phyloP scores from a whole-genome alignment of 352 stramenopile genomes.

The Globisporangium nagaii region DNA sequence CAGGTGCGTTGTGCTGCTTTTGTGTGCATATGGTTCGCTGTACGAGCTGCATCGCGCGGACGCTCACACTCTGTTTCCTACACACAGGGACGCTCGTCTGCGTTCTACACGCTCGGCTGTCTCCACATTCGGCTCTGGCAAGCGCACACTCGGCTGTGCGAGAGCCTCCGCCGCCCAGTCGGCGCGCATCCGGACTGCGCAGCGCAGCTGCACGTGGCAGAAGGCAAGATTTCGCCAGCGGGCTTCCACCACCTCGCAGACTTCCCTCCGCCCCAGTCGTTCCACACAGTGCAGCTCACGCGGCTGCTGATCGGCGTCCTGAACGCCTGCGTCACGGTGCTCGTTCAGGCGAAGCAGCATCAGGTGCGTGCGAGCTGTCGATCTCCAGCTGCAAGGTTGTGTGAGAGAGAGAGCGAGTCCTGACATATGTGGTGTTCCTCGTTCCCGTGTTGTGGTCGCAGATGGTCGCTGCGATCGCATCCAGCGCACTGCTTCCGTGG shows the following conservation, averaged over 20 bases:
- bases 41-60: neutral
- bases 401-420: no score
- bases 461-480: constrained; percentile 17
- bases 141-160: constrained; percentile 21
- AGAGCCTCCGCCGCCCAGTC: constrained; percentile 4
- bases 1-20: constrained; percentile 15
- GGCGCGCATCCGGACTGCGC: neutral
- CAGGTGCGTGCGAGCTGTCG: constrained; percentile 25
- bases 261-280: constrained; percentile 34
- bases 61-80: neutral
- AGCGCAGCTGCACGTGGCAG: neutral
- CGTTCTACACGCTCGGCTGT: constrained; percentile 34
- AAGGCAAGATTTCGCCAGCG: constrained; percentile 10
- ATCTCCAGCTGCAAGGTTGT: no score
- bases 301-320: constrained; percentile 41
- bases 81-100: constrained; percentile 10
- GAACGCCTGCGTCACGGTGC: constrained; percentile 31
- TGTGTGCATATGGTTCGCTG: neutral
- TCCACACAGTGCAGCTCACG: constrained; percentile 39
- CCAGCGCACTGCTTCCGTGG: constrained; percentile 33
- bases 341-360: constrained; percentile 24
- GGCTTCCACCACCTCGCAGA: constrained; percentile 18
- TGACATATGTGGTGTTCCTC: neutral
- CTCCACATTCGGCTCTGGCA: constrained; percentile 53
- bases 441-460: neutral